Evolutionary conservation across 495 filamentous ascomycete genomes (phyloP).

Genomic region (Stereocaulon alpinum): DNA sequence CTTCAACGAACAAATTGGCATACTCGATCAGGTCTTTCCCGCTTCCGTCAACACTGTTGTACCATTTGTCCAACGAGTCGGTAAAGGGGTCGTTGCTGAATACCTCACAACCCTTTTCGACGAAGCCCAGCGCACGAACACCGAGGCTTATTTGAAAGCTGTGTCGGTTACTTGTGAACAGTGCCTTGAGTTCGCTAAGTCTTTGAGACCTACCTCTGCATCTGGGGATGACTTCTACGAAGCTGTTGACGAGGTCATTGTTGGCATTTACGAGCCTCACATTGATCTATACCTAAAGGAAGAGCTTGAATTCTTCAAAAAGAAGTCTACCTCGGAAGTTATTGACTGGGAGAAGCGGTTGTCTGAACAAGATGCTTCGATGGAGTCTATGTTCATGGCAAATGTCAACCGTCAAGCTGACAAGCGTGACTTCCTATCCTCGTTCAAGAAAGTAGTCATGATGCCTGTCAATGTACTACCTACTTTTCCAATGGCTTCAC

Average conservation of each 20-base stretch:
- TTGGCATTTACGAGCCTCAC: constrained; percentile 76
- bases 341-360: constrained; percentile 82
- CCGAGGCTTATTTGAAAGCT: constrained; percentile 73
- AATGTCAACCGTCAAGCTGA: constrained; percentile 89
- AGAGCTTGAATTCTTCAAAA: constrained; percentile 77
- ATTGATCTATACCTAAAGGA: constrained; percentile 88
- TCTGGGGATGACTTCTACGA: constrained; percentile 46
- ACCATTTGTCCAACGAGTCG: constrained; percentile 70
- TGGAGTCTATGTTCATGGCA: constrained; percentile 89
- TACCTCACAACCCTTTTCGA: constrained; percentile 83
- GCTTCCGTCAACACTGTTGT: constrained; percentile 59
- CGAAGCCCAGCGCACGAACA: constrained; percentile 68
- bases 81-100: constrained; percentile 74
- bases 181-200: constrained; percentile 61
- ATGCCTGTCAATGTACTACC: constrained; percentile 90
- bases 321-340: constrained; percentile 64
- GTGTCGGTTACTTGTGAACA: constrained; percentile 83
- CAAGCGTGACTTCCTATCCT: constrained; percentile 90
- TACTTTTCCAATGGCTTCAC: constrained; percentile 45
- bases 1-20: constrained; percentile 72
- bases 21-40: constrained; percentile 83
- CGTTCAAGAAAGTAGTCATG: constrained; percentile 98
- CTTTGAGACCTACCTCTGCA: constrained; percentile 52
- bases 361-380: constrained; percentile 79
- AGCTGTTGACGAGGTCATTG: constrained; percentile 48